Base-by-base conservation (phyloP, 2,329 filamentous ascomycete genomes). In the Chrysosphaeria jannelii region DNA sequence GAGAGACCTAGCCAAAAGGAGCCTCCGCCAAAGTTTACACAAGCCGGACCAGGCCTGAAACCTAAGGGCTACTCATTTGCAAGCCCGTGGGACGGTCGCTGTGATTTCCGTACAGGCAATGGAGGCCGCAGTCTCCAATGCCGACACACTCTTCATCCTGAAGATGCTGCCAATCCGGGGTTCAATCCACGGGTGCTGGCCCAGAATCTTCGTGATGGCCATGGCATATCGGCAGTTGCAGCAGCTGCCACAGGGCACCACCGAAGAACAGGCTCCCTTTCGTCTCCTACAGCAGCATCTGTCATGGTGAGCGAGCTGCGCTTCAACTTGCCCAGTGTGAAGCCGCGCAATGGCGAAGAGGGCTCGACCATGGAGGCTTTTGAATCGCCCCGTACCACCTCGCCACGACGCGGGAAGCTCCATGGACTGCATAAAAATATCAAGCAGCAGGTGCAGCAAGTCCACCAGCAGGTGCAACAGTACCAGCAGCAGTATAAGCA, bases 11-110 rank as follows among this genome's bases (percentile, higher is more conserved):
- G n/a, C 7, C 16, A 18, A 18, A 7, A 18, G n/a, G 7, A 18
- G n/a, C 16, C 16, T 18, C 16, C 16, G 16, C 16, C n/a, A 7
- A 18, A 7, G 7, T 18, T 7, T 18, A 18, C 26, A 27, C 21
- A 26, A 28, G 9, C 27, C 25, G 17, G 2, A 27, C 27, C 2
- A n/a, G 16, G 16, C 10, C 46, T 51, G 29, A 57, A 48, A 25
- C 51, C 63, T 0, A 53, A 54, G 15, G 69, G 65, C 10, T 89
- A 88, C 42, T 57, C 63, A 1, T 91, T 91, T 38, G 47, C 51
- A 11, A 85, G 72, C 20, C 79, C 78, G 0, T 93, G 81, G 81
- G 65, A 75, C 29, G 72, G 75, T 10, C 57, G 58, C 20, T 93
- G 81, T 44, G 71, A 79, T 29, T 93, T 93, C 42, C 53, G 60